Base-by-base conservation (phyloP, 2,329 filamentous ascomycete species). In the Chalaropsis thielavioides region DNA sequence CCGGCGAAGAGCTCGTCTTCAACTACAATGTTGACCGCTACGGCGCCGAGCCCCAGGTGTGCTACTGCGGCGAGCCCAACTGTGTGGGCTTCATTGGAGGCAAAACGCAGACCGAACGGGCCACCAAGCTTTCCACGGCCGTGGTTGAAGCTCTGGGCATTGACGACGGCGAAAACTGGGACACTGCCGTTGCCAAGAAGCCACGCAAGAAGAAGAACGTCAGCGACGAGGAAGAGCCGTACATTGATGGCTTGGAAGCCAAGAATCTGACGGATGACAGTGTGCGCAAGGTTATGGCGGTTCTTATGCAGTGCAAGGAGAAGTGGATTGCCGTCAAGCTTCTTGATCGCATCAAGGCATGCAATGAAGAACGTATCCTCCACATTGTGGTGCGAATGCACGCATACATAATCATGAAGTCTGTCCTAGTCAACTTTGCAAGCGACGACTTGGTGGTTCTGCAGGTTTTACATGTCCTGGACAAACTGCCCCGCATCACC, bases 11-110 rank as follows among this genome's bases (percentile, higher is more conserved):
- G 75, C 79, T 99, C 65, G 92, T 96, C 24, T 99, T 99, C 80
- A 96, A 99, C 78, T 99, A 99, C 83, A 99, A 99, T 71, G 94
- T 99, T 69, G 94, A 99, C 75, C 87, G 94, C 69, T 99, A 99
- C 73, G 94, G 94, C 68, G 92, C 94, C 54, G 91, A 99, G 70
- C 92, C 94, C 54, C 92, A 97, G 75, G 91, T 90, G 35, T 99
- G 94, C 76, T 97, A 97, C 75, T 99, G 94, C 74, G 92, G 85
- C 68, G 94, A 99, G 75, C 81, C 86, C 19, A 97, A 96, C 72
- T 99, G 94, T 75, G 90, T 91, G 22, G 94, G 94, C 64, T 97
- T 90, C 75, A 96, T 99, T 69, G 94, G 94, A 69, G 94, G 94
- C 72, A 96, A 95, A 79, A 97, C 94, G 0, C 94, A 99, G 76